Base-by-base conservation (phyloP, 169 alveolate genomes). In the Cyclospora cayetanensis region DNA sequence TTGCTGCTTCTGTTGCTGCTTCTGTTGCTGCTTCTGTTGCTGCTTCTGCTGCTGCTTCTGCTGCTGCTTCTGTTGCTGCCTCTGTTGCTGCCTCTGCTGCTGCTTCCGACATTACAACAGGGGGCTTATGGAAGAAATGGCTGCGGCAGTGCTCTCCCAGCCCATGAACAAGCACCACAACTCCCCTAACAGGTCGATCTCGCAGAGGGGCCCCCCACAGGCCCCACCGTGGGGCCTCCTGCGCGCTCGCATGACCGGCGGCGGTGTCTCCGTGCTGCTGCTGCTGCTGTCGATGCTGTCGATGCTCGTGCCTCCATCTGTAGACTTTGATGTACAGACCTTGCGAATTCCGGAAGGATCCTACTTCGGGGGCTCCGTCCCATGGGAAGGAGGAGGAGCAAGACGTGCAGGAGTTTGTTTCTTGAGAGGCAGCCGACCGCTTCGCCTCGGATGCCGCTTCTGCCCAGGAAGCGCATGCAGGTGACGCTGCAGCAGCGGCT, bases 101-200 rank as follows among this genome's bases (percentile, higher is more conserved):
- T 12, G 35, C 66, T 15, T 15, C 41, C 4, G 27, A 27, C 2
- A n/a, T 22, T 18, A n/a, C 66, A 1, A n/a, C 60, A 35, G 55
- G 90, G 34, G 91, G 90, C 25, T 74, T 72, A 4, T 29, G 60
- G 27, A 90, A 29, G 11, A 43, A 90, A 53, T 90, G 93, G 34
- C 93, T 52, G 42, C 93, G 65, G 74, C 93, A 90, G 82, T 90
- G 93, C 53, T 90, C 93, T 18, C 82, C 82, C 41, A 53, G 63
- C 15, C 93, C 93, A 66, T 90, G 93, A 4, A 90, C 90, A 12
- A 90, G 89, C 27, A 90, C 50, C 37, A 90, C 83, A 12, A 90
- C 93, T 4, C 93, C 93, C 18, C 50, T 34, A 5, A 90, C 72
- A 1, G 50, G 46, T 4, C 43, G 5, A 11, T 82, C 35, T 2